phyloP scores from a whole-genome alignment of 176 grass and related monocot genomes.

The Olyra latifolia region DNA sequence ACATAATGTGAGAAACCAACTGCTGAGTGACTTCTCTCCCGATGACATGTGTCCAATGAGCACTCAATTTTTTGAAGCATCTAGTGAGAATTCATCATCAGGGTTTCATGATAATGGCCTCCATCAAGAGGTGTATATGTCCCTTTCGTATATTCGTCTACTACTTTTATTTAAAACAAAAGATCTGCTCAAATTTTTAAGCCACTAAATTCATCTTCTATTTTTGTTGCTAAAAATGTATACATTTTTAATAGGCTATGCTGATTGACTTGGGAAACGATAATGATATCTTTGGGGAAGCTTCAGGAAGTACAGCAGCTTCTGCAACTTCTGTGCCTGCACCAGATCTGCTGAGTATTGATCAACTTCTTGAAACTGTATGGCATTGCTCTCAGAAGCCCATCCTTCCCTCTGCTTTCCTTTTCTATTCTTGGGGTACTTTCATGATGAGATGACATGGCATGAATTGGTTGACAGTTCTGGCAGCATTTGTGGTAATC shows the following conservation, averaged over 20 bases:
- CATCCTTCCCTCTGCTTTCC: background rate
- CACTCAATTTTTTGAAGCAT: constrained; percentile 62
- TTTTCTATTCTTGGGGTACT: constrained; percentile 21
- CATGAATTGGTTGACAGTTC: constrained; percentile 8
- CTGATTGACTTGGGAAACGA: constrained; percentile 56
- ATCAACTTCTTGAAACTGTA: constrained; percentile 96
- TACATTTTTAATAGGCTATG: constrained; percentile 51
- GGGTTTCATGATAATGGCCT: constrained; percentile 45
- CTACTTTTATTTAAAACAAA: background rate
- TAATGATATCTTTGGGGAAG: constrained; percentile 70
- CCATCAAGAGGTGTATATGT: constrained; percentile 50
- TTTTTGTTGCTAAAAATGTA: constrained; percentile 13
- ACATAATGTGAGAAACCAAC: constrained; percentile 63
- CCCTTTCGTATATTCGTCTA: constrained; percentile 8
- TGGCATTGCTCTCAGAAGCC: background rate
- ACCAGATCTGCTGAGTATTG: constrained; percentile 74
- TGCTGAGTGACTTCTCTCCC: constrained; percentile 85
- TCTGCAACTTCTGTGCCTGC: constrained; percentile 38
- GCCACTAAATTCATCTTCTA: constrained; percentile 22
- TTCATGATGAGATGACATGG: constrained; percentile 14
- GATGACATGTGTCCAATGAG: constrained; percentile 88
- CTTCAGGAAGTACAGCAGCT: constrained; percentile 61
- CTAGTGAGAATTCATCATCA: constrained; percentile 38
- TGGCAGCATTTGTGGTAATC: background rate
- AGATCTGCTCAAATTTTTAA: background rate